Conservation (phyloP, 2,329 filamentous ascomycete genomes). For the Penicillium verrucosum region DNA sequence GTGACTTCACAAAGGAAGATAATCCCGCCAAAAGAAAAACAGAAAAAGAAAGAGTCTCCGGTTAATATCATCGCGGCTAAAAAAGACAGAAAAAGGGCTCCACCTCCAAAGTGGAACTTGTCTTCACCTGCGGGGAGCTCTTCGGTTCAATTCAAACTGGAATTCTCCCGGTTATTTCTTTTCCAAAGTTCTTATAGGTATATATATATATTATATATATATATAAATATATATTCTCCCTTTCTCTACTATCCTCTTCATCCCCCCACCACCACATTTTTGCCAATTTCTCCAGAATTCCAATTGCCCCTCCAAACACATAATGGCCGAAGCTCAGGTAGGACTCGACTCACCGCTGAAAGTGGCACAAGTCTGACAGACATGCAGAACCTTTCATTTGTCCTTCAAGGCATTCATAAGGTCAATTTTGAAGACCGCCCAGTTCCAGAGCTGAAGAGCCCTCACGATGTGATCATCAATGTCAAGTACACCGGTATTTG, state of each 20-base stretch:
- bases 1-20: not conserved
- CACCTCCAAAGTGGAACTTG: constrained; percentile 1
- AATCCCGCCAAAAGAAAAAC: not conserved
- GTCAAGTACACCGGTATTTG: constrained; percentile 87
- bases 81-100: not conserved
- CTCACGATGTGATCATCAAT: constrained; percentile 75
- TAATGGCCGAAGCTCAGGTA: constrained; percentile 23
- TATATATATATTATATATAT: not conserved
- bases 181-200: not conserved
- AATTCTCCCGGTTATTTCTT: constrained; percentile 16
- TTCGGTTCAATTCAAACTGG: constrained; percentile 18
- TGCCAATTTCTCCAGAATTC: not conserved
- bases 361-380: not conserved
- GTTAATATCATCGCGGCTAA: constrained; percentile 12
- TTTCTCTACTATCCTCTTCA: not conserved
- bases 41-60: not conserved
- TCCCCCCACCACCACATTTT: not conserved
- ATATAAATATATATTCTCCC: not conserved
- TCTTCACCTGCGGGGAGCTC: constrained; percentile 13
- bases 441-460: constrained; percentile 62
- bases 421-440: constrained; percentile 74
- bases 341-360: not conserved
- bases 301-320: not conserved
- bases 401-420: constrained; percentile 72
- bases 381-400: constrained; percentile 73